Base-by-base conservation (phyloP, 192 early-diverging fungal genomes). In the Haplosporangium gracile region DNA sequence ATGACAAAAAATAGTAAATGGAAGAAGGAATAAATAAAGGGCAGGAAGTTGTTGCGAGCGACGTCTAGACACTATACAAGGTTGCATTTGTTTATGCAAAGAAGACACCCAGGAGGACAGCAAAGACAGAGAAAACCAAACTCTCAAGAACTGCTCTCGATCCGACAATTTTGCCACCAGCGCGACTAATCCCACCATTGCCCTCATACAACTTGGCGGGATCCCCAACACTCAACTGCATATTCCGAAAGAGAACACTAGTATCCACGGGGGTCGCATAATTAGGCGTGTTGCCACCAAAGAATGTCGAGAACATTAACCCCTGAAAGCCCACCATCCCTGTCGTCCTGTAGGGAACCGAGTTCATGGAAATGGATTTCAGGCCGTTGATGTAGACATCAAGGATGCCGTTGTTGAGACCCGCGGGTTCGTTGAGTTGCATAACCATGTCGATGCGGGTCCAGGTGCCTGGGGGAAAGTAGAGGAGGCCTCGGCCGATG, bases 241-340 rank as follows among this genome's bases (percentile, higher is more conserved):
- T 47, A 49, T 90, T 89, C 55, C 85, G 89, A 60, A 92, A 92
- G 43, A 87, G 91, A 5, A 88, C 86, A 16, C 83, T 36, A 0
- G 88, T 89, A 53, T 88, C 83, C 0, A 73, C 39, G 18, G 88
- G 84, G 2, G 89, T 79, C 1, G 90, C 90, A 73, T 88, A 92
- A 2, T 71, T 49, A 9, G 84, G 34, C 24, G 80, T 76, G 16
- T 82, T 81, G 20, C 91, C 91, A 70, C 91, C 91, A 82, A 90
- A 92, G 82, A 92, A 92, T 5, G 91, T 89, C 5, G 89, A 91
- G 68, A 92, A 92, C 80, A 90, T 84, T 29, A 90, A 39, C 16
- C 85, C 88, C 36, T 89, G 82, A 34, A 90, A 81, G 2, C 85
- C 89, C 55, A 92, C 81, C 70, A 87, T 87, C 4, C 89, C 85